phyloP scores from a whole-genome alignment of 495 filamentous ascomycete species.

The Daldinia concentrica region DNA sequence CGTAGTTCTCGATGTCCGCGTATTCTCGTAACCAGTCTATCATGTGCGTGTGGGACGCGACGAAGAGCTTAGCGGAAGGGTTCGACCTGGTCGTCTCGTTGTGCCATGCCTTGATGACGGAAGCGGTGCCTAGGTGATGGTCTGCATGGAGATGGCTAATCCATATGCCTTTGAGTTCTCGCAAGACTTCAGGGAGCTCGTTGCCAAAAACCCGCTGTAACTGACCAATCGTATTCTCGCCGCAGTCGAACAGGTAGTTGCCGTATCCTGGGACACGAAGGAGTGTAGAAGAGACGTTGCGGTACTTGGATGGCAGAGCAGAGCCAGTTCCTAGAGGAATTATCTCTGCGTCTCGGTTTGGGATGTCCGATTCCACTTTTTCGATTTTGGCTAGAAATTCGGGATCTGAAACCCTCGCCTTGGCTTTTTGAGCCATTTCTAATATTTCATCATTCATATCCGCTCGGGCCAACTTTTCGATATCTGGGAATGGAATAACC shows the following conservation, averaged over 20 bases:
- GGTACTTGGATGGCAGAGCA: conserved; percentile 86
- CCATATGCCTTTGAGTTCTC: conserved; percentile 85
- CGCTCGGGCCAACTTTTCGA: conserved; percentile 50
- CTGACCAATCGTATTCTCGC: conserved; percentile 94
- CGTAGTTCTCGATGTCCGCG: conserved; percentile 77
- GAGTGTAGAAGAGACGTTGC: conserved; percentile 92
- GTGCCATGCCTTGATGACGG: conserved; percentile 83
- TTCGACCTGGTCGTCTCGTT: conserved; percentile 52
- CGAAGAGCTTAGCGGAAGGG: conserved; percentile 40
- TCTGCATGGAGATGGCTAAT: conserved; percentile 97
- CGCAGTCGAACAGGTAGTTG: conserved; percentile 87
- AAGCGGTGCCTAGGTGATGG: conserved; percentile 86
- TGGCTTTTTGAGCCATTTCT: conserved; percentile 59
- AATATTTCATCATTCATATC: conserved; percentile 54
- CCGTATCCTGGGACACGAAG: conserved; percentile 84
- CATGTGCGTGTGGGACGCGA: conserved; percentile 73
- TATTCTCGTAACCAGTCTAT: conserved; percentile 80
- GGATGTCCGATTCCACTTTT: conserved; percentile 63
- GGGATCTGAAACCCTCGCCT: conserved; percentile 50
- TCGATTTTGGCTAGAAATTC: conserved; percentile 52
- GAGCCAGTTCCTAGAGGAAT: conserved; percentile 91
- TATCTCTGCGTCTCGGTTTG: conserved; percentile 79
- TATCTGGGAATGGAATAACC: conserved; percentile 63
- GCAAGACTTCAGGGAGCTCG: conserved; percentile 73
- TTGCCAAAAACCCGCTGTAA: conserved; percentile 75